These are phyloP conservation scores for Mycena galopus DNA, from an alignment of 768 basidiomycete genomes.

Conservation along the genomic window DNA sequence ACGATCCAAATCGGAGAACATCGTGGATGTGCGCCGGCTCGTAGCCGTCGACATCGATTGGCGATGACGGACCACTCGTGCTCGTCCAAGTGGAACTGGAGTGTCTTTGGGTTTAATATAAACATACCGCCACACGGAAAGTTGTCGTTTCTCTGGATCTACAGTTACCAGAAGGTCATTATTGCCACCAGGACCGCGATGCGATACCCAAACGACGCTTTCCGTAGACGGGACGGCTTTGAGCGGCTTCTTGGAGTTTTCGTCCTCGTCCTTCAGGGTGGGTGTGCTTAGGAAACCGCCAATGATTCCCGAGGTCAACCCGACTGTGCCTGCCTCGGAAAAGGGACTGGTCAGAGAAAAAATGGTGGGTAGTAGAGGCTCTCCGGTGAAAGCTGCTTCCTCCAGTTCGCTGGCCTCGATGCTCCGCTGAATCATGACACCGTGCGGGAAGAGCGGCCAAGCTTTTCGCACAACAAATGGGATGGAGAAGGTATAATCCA, in stretches of 20 bases:
- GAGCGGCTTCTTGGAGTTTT: slow-evolving; percentile 62
- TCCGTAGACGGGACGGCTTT: slow-evolving; percentile 73
- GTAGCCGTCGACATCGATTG: slow-evolving; percentile 53
- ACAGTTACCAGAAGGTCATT: slow-evolving; percentile 71
- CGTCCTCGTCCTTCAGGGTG: slow-evolving; percentile 67
- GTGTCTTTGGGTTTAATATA: slow-evolving; percentile 73
- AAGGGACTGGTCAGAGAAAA: slow-evolving; percentile 85
- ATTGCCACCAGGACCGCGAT: slow-evolving; percentile 53
- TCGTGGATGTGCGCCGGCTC: slow-evolving; percentile 55
- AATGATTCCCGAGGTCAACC: slow-evolving; percentile 72
- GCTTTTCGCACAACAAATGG: slow-evolving; percentile 86
- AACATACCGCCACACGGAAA: slow-evolving; percentile 82
- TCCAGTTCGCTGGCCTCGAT: slow-evolving; percentile 75
- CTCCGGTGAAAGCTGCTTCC: slow-evolving; percentile 75
- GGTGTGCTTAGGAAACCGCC: slow-evolving; percentile 56
- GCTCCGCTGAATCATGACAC: slow-evolving; percentile 82
- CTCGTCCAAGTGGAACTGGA: slow-evolving; percentile 54
- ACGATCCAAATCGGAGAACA: slow-evolving; percentile 53
- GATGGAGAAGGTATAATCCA: slow-evolving; percentile 82
- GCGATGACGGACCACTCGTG: slow-evolving; percentile 52
- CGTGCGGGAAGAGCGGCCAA: slow-evolving; percentile 84
- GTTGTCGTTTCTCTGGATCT: slow-evolving; percentile 61
- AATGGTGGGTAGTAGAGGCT: slow-evolving; percentile 81
- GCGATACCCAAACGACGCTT: slow-evolving; percentile 73
- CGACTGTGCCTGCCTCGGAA: slow-evolving; percentile 79